A percentile compares a stretch with the other conserved stretches of the same genome.
Evolutionary conservation across 2,329 filamentous ascomycete species (phyloP).

Genomic region (Capronia americana): DNA sequence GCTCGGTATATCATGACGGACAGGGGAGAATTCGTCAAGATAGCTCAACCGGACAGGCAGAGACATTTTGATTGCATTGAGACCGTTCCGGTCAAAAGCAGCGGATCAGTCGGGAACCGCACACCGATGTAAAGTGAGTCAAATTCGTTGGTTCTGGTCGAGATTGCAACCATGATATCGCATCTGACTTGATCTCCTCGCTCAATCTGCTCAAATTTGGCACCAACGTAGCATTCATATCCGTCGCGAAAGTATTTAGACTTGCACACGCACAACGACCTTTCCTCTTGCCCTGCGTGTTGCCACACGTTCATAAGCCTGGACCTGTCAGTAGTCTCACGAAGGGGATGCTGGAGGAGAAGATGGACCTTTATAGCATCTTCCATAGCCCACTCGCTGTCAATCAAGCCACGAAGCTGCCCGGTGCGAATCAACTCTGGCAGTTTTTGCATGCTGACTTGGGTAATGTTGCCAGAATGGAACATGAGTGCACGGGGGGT

Average conservation of each 20-base stretch:
- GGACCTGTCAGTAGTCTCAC: conserved; percentile 26
- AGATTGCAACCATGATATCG: background rate
- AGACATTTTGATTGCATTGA: conserved; percentile 5
- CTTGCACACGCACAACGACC: conserved; percentile 23
- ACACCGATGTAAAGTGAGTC: background rate
- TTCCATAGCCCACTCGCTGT: conserved; percentile 49
- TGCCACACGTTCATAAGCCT: conserved; percentile 45
- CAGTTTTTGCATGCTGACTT: conserved; percentile 45
- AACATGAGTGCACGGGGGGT: conserved; percentile 23
- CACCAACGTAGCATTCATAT: background rate
- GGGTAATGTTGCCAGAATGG: conserved; percentile 33
- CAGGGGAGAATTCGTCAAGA: background rate
- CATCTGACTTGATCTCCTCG: background rate
- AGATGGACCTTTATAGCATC: conserved; percentile 39
- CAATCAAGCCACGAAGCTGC: conserved; percentile 47
- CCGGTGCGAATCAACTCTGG: conserved; percentile 47
- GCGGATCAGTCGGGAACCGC: background rate
- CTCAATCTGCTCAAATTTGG: background rate
- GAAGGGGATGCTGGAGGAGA: background rate
- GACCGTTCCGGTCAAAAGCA: background rate
- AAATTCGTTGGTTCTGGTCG: background rate
- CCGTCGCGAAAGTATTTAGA: background rate
- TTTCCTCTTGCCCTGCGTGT: conserved; percentile 24
- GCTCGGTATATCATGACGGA: background rate
- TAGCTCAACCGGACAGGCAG: background rate